Base-by-base conservation (phyloP, 78 protist genomes). In the Emiliania huxleyi region DNA sequence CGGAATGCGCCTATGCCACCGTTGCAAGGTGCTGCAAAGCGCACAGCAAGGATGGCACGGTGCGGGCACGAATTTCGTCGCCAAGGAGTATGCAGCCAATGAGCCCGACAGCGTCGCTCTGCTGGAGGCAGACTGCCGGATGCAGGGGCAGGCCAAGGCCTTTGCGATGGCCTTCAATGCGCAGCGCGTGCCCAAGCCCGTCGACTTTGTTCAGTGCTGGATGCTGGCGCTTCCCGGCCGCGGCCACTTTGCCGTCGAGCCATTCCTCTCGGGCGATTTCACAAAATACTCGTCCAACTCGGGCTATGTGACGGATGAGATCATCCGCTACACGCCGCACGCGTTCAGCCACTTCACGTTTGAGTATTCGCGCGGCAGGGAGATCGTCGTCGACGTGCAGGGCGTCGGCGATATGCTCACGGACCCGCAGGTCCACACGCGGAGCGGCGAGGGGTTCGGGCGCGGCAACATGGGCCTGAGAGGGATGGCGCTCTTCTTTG, bases 381-480 rank as follows among this genome's bases (percentile, higher is more conserved):
- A 95, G 90, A 49, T 97, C 19, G 95, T 97, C 0, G 91, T 90
- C 77, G 98, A 97, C 93, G 94, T 97, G 33, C 98, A 97, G 89
- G 98, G 98, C 33, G 98, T 96, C 12, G 98, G 91, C 4, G 98
- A 97, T 75, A 52, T 94, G 44, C 96, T 95, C 87, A 97, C 98
- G 29, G 98, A 97, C 44, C 98, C 98, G n/a, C 98, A 97, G n/a
- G 8, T 77, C n/a, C 87, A 77, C 87, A 42, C 87, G n/a, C 29
- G 0, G 48, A 33, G 22, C 29, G 87, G 87, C 12, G 29, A 1
- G 25, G 48, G 87, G 18, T 29, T 22, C 29, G 87, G 87, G 19
- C 5, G 45, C 23, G 87, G 87, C n/a, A 42, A 77, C 46, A 5
- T 77, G 48, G 87, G 87, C 35, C 19, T 77, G n/a, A 12, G 75